Evolutionary conservation across 176 grass and related monocot species (phyloP), one percentile per base, ranked within the genome.

Genomic region (Carex parvula): DNA sequence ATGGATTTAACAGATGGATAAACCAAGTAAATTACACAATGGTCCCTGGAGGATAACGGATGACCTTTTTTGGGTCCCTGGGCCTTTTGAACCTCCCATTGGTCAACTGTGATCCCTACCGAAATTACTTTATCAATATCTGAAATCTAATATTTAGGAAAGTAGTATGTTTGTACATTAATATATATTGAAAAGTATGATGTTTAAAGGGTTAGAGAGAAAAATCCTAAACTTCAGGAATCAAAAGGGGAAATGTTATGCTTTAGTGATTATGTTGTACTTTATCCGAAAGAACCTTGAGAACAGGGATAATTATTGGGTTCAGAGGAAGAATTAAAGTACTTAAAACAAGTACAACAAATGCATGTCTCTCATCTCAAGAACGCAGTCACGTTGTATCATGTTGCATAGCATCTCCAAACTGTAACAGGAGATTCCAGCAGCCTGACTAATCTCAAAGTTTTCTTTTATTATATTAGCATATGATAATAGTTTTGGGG

Each of bases 381-480:
- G 63, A 35, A 16, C 15, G 81, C 42, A 68, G 41, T 83, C 81
- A 83, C 81, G 81, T 83, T 83, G 41, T 50, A 33, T 67, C 81
- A 83, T 83, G 81, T 83, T 63, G 61, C 41, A 20, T 68, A 62
- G 61, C 60, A 68, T 83, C 58, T 54, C 81, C 62, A 83, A 83
- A 83, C 62, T 66, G 81, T 69, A 83, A 63, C 35, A 63, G 60
- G 14, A 83, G 81, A 83, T 83, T 83, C 81, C 58, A 53, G 3
- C 60, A 83, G 48, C 14, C 13, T 53, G 21, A 83, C 42, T 53
- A 20, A 69, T 50, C 0, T 35, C n/a, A 53, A 83, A 9, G 12
- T 9, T 65, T 35, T 22, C 21, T 66, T 83, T 66, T n/a, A 66
- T 32, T 30, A 53, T n/a, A n/a, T n/a, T n/a, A n/a, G n/a, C n/a